phyloP scores from a whole-genome alignment of 2,329 filamentous ascomycete genomes.

The Hypoxylon sp. region DNA sequence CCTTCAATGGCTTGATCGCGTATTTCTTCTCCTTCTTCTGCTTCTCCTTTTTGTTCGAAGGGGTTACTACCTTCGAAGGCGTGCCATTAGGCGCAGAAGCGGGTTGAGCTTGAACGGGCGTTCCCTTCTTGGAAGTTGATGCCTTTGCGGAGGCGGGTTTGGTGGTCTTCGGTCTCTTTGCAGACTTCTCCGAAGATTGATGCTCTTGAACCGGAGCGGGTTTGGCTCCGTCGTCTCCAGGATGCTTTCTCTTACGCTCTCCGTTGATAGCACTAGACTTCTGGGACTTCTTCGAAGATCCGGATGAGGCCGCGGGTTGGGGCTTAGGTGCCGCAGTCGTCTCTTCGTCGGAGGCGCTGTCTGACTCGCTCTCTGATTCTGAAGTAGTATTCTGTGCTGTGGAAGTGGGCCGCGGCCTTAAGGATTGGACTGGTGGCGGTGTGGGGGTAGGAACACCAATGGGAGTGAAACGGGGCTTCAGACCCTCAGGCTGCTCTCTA shows the following conservation, averaged over 20 bases:
- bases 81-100: constrained; percentile 44
- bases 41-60: constrained; percentile 44
- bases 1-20: constrained; percentile 34
- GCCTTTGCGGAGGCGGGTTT: constrained; percentile 15
- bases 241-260: constrained; percentile 57
- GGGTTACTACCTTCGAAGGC: constrained; percentile 41
- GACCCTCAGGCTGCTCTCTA: constrained; percentile 74
- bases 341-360: constrained; percentile 60
- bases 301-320: constrained; percentile 38
- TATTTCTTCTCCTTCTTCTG: constrained; percentile 38
- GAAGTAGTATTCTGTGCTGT: constrained; percentile 55
- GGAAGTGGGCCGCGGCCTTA: constrained; percentile 13
- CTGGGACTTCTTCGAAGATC: constrained; percentile 44
- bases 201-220: constrained; percentile 34
- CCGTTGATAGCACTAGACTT: constrained; percentile 44
- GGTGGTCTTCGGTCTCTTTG: constrained; percentile 51
- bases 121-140: constrained; percentile 48
- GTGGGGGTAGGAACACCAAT: constrained; percentile 65
- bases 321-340: constrained; percentile 54
- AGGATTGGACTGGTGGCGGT: constrained; percentile 21
- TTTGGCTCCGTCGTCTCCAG: constrained; percentile 46
- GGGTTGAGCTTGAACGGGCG: constrained; percentile 50
- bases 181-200: constrained; percentile 41
- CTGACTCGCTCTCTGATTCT: constrained; percentile 53
- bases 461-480: constrained; percentile 76